Evolutionary conservation across 2,329 filamentous ascomycete genomes (phyloP), one percentile per base, ranked within the genome.

Genomic region (Graphilbum ipis-grandicollis): DNA sequence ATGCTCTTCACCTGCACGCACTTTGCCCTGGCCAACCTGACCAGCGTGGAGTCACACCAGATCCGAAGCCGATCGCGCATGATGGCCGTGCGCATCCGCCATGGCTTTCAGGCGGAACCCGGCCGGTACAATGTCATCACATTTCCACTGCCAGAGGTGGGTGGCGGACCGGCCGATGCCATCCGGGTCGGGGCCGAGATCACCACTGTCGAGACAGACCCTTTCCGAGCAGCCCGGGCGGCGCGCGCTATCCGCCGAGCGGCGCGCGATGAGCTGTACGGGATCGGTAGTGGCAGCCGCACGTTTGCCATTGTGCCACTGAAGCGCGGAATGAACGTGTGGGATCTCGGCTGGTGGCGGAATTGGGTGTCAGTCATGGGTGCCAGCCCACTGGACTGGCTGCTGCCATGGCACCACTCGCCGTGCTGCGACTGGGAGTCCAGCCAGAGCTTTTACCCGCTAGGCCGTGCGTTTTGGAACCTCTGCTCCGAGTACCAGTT

Each of bases 321-420:
- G 0, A 62, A 72, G 3, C 66, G 71, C 0, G 77, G 81, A 9
- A 77, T 90, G 46, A 93, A 93, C 46, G 83, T 84, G 0, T 98
- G 84, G 75, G 72, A 93, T 47, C 59, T 90, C 1, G 82, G 80
- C 2, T 57, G 58, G 9, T 63, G 68, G 43, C 57, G 63, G 21
- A 96, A 96, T 50, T 77, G 85, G 58, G 71, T 73, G 44, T 68
- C 77, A 13, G 71, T 94, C 19, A 84, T 98, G 75, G 88, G 88
- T 0, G 57, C 67, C 33, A 69, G 58, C 17, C 44, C 75, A 2
- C 42, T 77, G 13, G 80, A 93, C 41, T 96, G 86, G 86, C 50
- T 93, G 12, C 56, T 93, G 2, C 88, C 88, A 0, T 53, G 93
- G 25, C 71, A 64, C 39, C 65, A 70, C 41, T 84, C 80, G 5